Evolutionary conservation across 306 rosid genomes (phyloP).

Genomic region (Argentina anserina): DNA sequence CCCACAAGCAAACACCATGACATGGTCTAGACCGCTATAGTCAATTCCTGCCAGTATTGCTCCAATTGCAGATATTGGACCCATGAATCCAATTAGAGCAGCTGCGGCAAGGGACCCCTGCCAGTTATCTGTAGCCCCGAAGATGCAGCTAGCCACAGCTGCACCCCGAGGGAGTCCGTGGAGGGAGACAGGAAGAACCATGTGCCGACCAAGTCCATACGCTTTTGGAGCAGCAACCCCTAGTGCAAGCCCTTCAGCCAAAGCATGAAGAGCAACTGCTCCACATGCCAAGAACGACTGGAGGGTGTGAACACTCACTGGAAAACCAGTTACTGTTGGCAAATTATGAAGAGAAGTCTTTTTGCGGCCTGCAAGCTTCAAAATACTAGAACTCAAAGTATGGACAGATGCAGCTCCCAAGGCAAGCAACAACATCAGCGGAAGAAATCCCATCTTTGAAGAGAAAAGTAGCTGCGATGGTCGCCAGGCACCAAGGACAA

Average conservation of each 20-base stretch:
- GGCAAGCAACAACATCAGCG: constrained; percentile 50
- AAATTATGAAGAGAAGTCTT: constrained; percentile 56
- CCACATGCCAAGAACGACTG: constrained; percentile 92
- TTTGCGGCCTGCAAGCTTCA: constrained; percentile 56
- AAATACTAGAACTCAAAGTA: constrained; percentile 46
- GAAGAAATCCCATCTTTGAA: constrained; percentile 69
- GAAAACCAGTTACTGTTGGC: constrained; percentile 43
- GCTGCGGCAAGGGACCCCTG: constrained; percentile 86
- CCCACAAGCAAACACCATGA: constrained; percentile 91
- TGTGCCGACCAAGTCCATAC: constrained; percentile 88
- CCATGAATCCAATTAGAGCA: constrained; percentile 79
- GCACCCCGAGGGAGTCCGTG: constrained; percentile 99
- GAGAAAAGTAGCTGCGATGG: constrained; percentile 77
- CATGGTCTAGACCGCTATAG: constrained; percentile 90
- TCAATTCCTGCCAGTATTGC: constrained; percentile 92
- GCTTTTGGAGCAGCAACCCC: constrained; percentile 99
- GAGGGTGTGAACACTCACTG: constrained; percentile 82
- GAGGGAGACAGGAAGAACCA: constrained; percentile 95
- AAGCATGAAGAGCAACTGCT: constrained; percentile 80
- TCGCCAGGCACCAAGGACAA: constrained; percentile 95
- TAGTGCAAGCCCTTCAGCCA: constrained; percentile 95
- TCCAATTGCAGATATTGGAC: constrained; percentile 91
- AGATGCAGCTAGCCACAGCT: constrained; percentile 95
- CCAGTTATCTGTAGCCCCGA: constrained; percentile 95
- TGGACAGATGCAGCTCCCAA: constrained; percentile 69